Evolutionary conservation across 1,284 basidiomycete genomes (phyloP), one percentile per base, ranked within the genome.

Genomic region (Ganoderma lucidum): DNA sequence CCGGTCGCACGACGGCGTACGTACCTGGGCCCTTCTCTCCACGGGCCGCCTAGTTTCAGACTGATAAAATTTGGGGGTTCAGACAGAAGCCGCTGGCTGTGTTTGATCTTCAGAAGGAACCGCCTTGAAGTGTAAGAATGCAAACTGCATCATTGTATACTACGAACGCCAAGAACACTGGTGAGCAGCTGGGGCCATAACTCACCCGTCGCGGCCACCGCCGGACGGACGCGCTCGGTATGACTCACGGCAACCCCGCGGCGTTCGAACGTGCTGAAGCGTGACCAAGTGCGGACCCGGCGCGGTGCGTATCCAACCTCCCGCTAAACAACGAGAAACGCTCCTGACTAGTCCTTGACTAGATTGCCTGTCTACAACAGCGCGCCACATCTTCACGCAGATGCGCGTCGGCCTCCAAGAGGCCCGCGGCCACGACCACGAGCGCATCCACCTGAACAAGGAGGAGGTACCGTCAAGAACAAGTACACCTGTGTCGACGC

Each of bases 251-350:
- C 14, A 76, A 79, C 48, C 79, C 79, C 1, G 75, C 78, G 17
- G 75, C 75, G 4, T 72, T 78, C 59, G 76, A 79, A n/a, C 19
- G 80, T 78, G 6, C 76, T 80, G 14, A 68, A 73, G 45, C 62
- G 80, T 80, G 12, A 76, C 80, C 30, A 80, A 78, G 59, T 80
- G 77, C 60, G 79, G 80, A 1, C 71, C 80, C 15, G 80, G 80
- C 1, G 75, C 75, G 53, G 80, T 80, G 65, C 70, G 76, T 71
- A 28, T 19, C 32, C 8, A 1, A 37, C n/a, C n/a, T 0, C 32
- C 2, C 28, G 3, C 39, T 6, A 5, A 8, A n/a, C 14, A 23
- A 39, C 23, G n/a, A 8, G 30, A 15, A 35, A n/a, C 35, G 42
- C 6, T 55, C 39, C 64, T 53, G 23, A 53, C 12, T 0, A 53